phyloP scores from a whole-genome alignment of 192 early-diverging fungal genomes.

The Kappamyces sp. region DNA sequence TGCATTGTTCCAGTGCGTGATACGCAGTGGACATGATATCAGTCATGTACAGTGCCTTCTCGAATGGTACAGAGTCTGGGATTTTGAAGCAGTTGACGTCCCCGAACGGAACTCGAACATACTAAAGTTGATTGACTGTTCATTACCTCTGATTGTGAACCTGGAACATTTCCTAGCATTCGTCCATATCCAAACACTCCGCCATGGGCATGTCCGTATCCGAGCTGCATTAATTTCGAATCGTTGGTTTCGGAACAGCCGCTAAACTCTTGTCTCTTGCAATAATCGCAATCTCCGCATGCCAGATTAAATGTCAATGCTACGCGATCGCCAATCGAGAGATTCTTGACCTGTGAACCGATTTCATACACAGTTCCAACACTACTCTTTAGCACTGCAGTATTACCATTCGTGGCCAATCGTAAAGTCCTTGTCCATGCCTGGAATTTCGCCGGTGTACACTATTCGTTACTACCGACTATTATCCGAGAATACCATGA shows the following conservation, averaged over 20 bases:
- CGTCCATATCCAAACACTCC: slow-evolving; percentile 24
- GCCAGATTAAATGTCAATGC: slow-evolving; percentile 37
- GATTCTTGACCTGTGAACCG: slow-evolving; percentile 34
- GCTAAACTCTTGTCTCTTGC: slow-evolving; percentile 31
- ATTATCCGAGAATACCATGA: not conserved
- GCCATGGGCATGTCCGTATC: slow-evolving; percentile 22
- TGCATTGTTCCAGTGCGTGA: slow-evolving; percentile 34
- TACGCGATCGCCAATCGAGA: slow-evolving; percentile 46
- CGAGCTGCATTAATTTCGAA: slow-evolving; percentile 23
- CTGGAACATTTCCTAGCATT: slow-evolving; percentile 18
- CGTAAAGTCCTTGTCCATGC: slow-evolving; percentile 36
- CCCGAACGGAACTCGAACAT: slow-evolving; percentile 44
- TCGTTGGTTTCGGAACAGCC: slow-evolving; percentile 50
- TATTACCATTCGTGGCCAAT: slow-evolving; percentile 43
- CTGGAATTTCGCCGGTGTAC: slow-evolving; percentile 36
- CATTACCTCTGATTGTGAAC: slow-evolving; percentile 38
- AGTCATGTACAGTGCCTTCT: slow-evolving; percentile 45
- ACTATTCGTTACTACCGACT: slow-evolving; percentile 49
- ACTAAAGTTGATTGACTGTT: slow-evolving; percentile 46
- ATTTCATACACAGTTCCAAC: slow-evolving; percentile 46
- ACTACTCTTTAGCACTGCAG: not conserved
- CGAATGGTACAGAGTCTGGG: slow-evolving; percentile 29
- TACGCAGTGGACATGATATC: slow-evolving; percentile 48
- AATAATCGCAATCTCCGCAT: slow-evolving; percentile 50
- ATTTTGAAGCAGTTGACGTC: slow-evolving; percentile 49